Conservation (phyloP, 768 basidiomycete genomes). For the Pleurotus platypus region DNA sequence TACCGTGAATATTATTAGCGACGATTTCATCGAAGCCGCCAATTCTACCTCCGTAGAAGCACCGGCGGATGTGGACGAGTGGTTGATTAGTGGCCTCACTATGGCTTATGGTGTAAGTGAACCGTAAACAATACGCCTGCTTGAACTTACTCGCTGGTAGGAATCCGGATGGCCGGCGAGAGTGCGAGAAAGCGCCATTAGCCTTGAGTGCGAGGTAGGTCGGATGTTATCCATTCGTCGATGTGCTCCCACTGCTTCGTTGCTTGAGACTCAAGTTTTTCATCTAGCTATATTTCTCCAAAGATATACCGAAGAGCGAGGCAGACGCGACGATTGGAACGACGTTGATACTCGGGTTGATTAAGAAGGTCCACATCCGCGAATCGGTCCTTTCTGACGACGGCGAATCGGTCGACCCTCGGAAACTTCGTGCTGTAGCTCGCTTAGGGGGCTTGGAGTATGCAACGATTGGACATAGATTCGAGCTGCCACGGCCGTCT, state of each 20-base stretch:
- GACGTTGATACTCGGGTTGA: slow-evolving; percentile 48
- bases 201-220: slow-evolving; percentile 59
- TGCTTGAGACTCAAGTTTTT: background rate
- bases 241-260: background rate
- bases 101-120: slow-evolving; percentile 46
- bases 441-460: slow-evolving; percentile 58
- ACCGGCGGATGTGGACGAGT: slow-evolving; percentile 50
- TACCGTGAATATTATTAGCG: slow-evolving; percentile 69
- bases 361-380: slow-evolving; percentile 51
- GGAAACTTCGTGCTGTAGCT: slow-evolving; percentile 44
- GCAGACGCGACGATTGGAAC: slow-evolving; percentile 27
- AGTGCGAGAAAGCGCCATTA: slow-evolving; percentile 55
- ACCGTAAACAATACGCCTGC: slow-evolving; percentile 5
- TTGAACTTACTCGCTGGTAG: slow-evolving; percentile 24
- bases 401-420: slow-evolving; percentile 39
- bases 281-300: slow-evolving; percentile 42
- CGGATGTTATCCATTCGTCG: slow-evolving; percentile 11
- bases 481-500: slow-evolving; percentile 37
- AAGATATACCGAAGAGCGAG: slow-evolving; percentile 42
- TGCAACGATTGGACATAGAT: slow-evolving; percentile 41
- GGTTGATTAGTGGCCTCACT: slow-evolving; percentile 58
- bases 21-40: slow-evolving; percentile 55
- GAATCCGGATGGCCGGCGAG: slow-evolving; percentile 44
- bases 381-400: slow-evolving; percentile 42
- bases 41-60: slow-evolving; percentile 55